Conservation (phyloP, 1,284 basidiomycete species). For the Trichosporon ovoides region DNA sequence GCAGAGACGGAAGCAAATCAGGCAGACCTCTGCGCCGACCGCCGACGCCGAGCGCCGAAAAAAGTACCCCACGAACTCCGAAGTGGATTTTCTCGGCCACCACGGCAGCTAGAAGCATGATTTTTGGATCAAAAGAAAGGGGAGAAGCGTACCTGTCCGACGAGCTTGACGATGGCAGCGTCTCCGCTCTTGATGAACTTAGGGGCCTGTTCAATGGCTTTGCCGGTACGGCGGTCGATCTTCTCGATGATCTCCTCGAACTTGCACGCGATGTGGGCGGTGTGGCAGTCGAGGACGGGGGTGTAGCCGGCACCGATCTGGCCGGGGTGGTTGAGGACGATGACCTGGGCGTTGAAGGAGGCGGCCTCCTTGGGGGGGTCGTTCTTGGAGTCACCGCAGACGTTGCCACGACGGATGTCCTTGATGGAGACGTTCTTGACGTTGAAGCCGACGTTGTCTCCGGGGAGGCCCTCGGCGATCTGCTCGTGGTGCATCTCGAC, state of each 20-base stretch:
- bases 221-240: conserved; percentile 95
- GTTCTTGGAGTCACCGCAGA: conserved; percentile 99
- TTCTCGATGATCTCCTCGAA: conserved; percentile 96
- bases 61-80: too few relatives aligned
- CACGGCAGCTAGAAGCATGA: too few relatives aligned
- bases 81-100: too few relatives aligned
- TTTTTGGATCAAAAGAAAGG: too few relatives aligned
- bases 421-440: conserved; percentile 99
- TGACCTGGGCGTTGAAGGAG: conserved; percentile 99
- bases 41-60: too few relatives aligned
- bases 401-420: conserved; percentile 99
- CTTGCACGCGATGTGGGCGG: conserved; percentile 99
- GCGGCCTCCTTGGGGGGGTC: conserved; percentile 99
- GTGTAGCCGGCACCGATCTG: conserved; percentile 84
- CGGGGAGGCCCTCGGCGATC: conserved; percentile 87
- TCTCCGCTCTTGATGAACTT: conserved; percentile 98
- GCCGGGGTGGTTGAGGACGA: conserved; percentile 99
- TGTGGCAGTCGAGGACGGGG: conserved; percentile 99
- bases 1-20: neutral
- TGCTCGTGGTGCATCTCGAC: conserved; percentile 99
- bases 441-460: conserved; percentile 82
- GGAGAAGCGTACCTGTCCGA: too few relatives aligned
- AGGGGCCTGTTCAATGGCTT: conserved; percentile 59
- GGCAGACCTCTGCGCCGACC: too few relatives aligned
- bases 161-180: conserved; percentile 91